Conservation (phyloP, 129 eudicot species). For the Logfia minima region DNA sequence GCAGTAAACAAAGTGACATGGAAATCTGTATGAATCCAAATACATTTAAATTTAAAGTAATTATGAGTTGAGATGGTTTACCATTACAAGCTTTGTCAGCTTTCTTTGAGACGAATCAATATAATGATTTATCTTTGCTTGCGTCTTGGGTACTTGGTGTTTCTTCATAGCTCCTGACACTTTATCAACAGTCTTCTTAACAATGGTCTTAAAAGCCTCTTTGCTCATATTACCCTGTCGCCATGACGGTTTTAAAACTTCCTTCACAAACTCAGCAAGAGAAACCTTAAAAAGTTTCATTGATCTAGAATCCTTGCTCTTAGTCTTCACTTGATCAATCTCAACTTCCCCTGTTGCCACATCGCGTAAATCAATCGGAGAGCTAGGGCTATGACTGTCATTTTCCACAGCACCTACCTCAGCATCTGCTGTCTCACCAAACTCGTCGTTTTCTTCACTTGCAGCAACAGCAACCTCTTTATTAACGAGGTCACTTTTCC, state of each 20-base stretch:
- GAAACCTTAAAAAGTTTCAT: slow-evolving; percentile 76
- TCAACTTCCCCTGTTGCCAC: slow-evolving; percentile 62
- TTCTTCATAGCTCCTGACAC: slow-evolving; percentile 91
- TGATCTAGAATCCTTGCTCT: slow-evolving; percentile 70
- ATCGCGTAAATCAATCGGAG: slow-evolving; percentile 47
- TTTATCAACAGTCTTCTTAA: slow-evolving; percentile 94
- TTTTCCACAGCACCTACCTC: slow-evolving; percentile 82
- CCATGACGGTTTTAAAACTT: slow-evolving; percentile 93
- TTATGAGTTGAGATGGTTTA: slow-evolving; percentile 28
- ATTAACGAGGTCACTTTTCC: slow-evolving; percentile 29
- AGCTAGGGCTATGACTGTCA: slow-evolving; percentile 73
- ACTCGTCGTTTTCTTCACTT: slow-evolving; percentile 60
- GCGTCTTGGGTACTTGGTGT: slow-evolving; percentile 82
- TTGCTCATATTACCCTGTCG: slow-evolving; percentile 99
- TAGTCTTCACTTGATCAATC: slow-evolving; percentile 73
- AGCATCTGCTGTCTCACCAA: slow-evolving; percentile 91
- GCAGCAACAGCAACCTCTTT: slow-evolving; percentile 48
- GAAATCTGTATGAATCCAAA: not conserved
- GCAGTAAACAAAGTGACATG: not conserved
- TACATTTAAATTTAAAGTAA: not conserved
- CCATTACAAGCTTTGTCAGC: slow-evolving; percentile 91
- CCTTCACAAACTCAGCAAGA: slow-evolving; percentile 91
- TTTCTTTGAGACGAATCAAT: slow-evolving; percentile 85
- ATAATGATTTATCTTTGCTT: slow-evolving; percentile 77
- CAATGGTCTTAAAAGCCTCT: slow-evolving; percentile 97